Evolutionary conservation across 192 early-diverging fungal species (phyloP).

Genomic region (Backusella australiensis): DNA sequence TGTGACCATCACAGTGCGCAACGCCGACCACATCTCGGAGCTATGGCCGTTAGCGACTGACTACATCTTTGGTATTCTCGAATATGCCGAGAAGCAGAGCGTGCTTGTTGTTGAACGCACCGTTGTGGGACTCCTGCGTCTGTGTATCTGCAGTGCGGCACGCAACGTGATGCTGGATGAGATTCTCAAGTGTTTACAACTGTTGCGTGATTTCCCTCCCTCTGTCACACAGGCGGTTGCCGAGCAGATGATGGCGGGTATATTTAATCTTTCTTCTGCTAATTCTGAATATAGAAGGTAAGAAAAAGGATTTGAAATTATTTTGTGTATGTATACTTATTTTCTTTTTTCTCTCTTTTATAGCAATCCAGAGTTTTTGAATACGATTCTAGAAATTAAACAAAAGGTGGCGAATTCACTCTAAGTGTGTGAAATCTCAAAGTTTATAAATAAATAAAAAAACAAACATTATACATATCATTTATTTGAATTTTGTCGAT

Average conservation of each 20-base stretch:
- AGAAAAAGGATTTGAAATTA: not conserved
- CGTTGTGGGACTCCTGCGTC: conserved; percentile 68
- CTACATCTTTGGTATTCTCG: conserved; percentile 72
- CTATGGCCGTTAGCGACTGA: conserved; percentile 64
- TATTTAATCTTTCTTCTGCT: conserved; percentile 50
- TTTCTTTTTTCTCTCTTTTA: not conserved
- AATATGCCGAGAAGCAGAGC: conserved; percentile 59
- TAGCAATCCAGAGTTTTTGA: conserved; percentile 32
- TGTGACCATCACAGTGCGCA: conserved; percentile 72
- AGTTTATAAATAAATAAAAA: not conserved
- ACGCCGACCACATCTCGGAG: conserved; percentile 65
- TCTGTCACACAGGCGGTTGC: conserved; percentile 63
- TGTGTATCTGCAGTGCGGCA: conserved; percentile 69
- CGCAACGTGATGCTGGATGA: conserved; percentile 48
- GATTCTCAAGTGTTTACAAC: conserved; percentile 49
- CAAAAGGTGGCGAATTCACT: conserved; percentile 31
- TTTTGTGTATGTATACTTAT: not conserved
- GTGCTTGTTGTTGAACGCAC: conserved; percentile 73
- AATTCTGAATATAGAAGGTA: conserved; percentile 35
- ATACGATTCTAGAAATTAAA: conserved; percentile 32
- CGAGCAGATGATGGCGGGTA: conserved; percentile 77
- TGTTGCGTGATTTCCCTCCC: conserved; percentile 53
- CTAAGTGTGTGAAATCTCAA: not conserved
- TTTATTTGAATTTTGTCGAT: not conserved
- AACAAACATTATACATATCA: not conserved